phyloP scores from a whole-genome alignment of 805 yeast species.

The Kurtzmaniella cleridarum region DNA sequence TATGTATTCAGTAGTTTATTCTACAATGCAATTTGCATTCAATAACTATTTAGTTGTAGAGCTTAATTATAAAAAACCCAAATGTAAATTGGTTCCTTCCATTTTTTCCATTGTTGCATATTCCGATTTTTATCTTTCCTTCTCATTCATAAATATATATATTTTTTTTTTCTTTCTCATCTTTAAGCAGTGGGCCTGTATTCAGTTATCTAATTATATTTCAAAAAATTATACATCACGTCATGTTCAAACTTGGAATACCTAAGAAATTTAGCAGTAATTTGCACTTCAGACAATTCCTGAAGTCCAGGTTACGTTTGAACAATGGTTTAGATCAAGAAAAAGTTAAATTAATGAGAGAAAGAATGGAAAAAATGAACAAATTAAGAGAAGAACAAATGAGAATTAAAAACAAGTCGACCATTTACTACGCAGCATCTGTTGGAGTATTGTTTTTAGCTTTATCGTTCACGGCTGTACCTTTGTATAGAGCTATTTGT shows the following conservation, averaged over 20 bases:
- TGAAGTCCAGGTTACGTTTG: neutral
- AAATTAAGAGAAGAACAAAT: conserved; percentile 22
- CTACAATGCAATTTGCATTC: no score
- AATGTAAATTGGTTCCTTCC: no score
- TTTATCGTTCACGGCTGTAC: conserved; percentile 85
- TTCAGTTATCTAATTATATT: no score
- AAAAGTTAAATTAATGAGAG: neutral
- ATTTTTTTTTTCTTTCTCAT: no score
- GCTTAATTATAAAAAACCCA: no score
- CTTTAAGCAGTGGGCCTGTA: no score
- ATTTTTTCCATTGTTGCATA: no score
- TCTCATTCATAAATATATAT: neutral
- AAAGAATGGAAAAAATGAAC: conserved; percentile 11
- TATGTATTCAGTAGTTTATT: no score
- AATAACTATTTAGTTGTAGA: no score
- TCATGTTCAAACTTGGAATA: no score
- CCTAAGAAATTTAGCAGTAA: neutral
- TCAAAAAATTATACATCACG: neutral
- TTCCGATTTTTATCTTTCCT: no score
- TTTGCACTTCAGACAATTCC: neutral
- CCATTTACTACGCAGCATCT: conserved; percentile 63
- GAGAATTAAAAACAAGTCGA: conserved; percentile 43
- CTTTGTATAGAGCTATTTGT: conserved; percentile 85
- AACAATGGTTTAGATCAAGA: neutral
- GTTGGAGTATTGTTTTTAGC: conserved; percentile 67